Conservation (phyloP, 2,329 filamentous ascomycete species). For the Aurifilum marmelostoma region DNA sequence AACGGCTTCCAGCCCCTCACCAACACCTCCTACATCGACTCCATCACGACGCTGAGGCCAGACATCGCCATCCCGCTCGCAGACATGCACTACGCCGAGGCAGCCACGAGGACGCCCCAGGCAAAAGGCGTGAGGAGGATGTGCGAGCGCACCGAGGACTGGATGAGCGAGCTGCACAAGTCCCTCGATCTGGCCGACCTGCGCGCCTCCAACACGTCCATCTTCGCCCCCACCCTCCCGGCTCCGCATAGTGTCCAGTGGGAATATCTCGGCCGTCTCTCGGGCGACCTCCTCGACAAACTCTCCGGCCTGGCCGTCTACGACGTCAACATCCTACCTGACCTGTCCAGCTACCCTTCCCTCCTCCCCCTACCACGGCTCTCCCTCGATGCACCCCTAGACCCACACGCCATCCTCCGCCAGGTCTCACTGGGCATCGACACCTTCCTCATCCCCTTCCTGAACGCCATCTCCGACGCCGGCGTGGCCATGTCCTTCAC, state of each 20-base stretch:
- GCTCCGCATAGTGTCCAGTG: slow-evolving; percentile 75
- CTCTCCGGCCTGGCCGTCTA: slow-evolving; percentile 79
- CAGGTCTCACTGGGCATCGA: slow-evolving; percentile 80
- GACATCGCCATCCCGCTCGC: slow-evolving; percentile 81
- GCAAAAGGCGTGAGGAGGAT: slow-evolving; percentile 80
- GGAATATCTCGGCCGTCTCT: slow-evolving; percentile 76
- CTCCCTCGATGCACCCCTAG: slow-evolving; percentile 69
- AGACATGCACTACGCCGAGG: slow-evolving; percentile 60
- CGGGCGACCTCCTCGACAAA: slow-evolving; percentile 59
- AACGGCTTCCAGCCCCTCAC: slow-evolving; percentile 79
- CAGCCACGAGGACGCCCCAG: slow-evolving; percentile 53
- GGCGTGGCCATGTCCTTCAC: slow-evolving; percentile 82
- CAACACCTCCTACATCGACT: slow-evolving; percentile 69
- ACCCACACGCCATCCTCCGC: slow-evolving; percentile 76
- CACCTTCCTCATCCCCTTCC: slow-evolving; percentile 75
- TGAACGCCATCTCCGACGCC: slow-evolving; percentile 75
- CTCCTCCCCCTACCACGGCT: slow-evolving; percentile 71
- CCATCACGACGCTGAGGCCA: slow-evolving; percentile 67
- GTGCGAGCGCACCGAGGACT: slow-evolving; percentile 82
- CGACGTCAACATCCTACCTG: slow-evolving; percentile 68
- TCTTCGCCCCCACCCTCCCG: slow-evolving; percentile 73
- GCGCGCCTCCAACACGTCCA: slow-evolving; percentile 35
- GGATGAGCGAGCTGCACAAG: slow-evolving; percentile 71
- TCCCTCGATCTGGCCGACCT: slow-evolving; percentile 40
- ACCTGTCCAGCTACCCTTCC: slow-evolving; percentile 58